phyloP scores from a whole-genome alignment of 1,284 basidiomycete genomes.

The Marasmius fiardii region DNA sequence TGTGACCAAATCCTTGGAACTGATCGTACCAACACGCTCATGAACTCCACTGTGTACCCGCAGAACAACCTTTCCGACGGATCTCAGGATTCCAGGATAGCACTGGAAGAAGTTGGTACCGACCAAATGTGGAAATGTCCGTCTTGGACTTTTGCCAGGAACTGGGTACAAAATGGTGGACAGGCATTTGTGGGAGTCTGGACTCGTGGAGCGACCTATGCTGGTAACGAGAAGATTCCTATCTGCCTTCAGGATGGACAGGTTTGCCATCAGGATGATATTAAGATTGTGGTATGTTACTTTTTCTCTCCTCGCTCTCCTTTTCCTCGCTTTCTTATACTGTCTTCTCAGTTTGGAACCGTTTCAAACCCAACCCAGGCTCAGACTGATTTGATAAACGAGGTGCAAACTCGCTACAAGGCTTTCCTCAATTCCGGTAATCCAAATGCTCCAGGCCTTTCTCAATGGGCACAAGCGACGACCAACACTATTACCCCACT shows the following conservation, averaged over 20 bases:
- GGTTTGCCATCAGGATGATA: slow-evolving; percentile 76
- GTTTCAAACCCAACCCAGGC: slow-evolving; percentile 49
- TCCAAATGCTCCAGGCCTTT: slow-evolving; percentile 48
- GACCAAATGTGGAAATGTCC: slow-evolving; percentile 73
- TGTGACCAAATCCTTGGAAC: slow-evolving; percentile 47
- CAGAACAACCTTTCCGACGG: slow-evolving; percentile 31
- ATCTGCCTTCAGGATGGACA: slow-evolving; percentile 46
- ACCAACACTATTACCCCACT: slow-evolving; percentile 48
- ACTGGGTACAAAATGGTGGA: slow-evolving; percentile 63
- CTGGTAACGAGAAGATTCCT: slow-evolving; percentile 44
- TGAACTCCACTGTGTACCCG: slow-evolving; percentile 50
- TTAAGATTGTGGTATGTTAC: slow-evolving; percentile 41
- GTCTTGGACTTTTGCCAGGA: slow-evolving; percentile 63
- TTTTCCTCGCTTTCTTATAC: neutral
- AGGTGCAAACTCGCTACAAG: slow-evolving; percentile 67
- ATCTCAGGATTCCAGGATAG: slow-evolving; percentile 46
- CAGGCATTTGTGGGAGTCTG: slow-evolving; percentile 69
- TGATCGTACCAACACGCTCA: slow-evolving; percentile 42
- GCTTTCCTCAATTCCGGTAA: slow-evolving; percentile 60
- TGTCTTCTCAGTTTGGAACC: slow-evolving; percentile 57
- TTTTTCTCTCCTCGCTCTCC: too few species aligned
- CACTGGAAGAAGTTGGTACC: slow-evolving; percentile 60
- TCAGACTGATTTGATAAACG: slow-evolving; percentile 54
- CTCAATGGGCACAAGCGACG: slow-evolving; percentile 51
- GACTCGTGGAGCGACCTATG: slow-evolving; percentile 65